phyloP scores from a whole-genome alignment of 78 protist genomes.

The Dictyostelium brefeldianum region DNA sequence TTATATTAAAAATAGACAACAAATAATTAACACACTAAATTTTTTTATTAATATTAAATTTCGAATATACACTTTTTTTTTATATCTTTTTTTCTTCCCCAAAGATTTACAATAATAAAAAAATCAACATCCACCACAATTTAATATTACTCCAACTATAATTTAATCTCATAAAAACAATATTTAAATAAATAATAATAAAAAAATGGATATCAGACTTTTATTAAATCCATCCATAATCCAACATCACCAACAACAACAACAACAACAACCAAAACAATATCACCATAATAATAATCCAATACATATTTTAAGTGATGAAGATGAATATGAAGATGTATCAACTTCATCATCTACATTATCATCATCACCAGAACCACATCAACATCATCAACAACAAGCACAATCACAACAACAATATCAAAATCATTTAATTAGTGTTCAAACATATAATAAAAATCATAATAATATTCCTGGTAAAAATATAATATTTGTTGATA shows the following conservation, averaged over 20 bases:
- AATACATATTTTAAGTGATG: background rate
- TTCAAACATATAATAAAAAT: background rate
- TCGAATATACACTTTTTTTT: too few species aligned
- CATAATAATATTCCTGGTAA: background rate
- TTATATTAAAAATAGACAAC: too few species aligned
- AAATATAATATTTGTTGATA: background rate
- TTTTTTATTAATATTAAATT: too few species aligned
- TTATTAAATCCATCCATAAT: too few species aligned
- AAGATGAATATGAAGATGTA: background rate
- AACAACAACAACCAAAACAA: background rate
- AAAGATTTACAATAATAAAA: too few species aligned
- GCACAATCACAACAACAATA: background rate
- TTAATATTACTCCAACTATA: too few species aligned
- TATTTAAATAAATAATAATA: too few species aligned
- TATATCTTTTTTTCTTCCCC: too few species aligned
- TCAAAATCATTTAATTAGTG: background rate
- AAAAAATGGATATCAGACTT: too few species aligned
- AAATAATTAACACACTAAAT: too few species aligned
- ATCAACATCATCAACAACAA: background rate
- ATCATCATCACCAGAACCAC: background rate
- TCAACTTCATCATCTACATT: background rate
- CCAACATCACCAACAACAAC: background rate
- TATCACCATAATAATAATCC: background rate
- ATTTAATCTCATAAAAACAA: too few species aligned
- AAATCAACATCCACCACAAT: too few species aligned